These are phyloP conservation scores for Russula sp. DNA, from an alignment of 768 basidiomycete species.

Conservation along the genomic window DNA sequence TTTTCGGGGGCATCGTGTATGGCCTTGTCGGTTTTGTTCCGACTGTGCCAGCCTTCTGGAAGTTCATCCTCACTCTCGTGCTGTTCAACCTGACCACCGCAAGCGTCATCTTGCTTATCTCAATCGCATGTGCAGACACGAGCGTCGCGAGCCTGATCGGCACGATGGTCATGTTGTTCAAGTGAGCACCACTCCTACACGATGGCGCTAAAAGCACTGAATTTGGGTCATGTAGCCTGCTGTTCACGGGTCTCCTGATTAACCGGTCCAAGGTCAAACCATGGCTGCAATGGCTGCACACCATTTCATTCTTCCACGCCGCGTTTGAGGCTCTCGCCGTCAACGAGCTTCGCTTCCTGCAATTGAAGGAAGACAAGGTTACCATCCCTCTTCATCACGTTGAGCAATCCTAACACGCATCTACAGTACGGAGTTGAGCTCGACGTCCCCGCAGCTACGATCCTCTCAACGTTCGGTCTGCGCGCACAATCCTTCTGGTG, in stretches of 20 bases:
- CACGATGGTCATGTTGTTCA: slow-evolving; percentile 95
- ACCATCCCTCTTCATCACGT: slow-evolving; percentile 26
- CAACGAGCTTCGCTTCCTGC: slow-evolving; percentile 91
- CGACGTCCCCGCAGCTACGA: slow-evolving; percentile 93
- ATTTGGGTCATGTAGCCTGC: slow-evolving; percentile 46
- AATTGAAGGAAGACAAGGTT: slow-evolving; percentile 87
- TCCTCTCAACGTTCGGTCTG: slow-evolving; percentile 90
- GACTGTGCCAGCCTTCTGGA: slow-evolving; percentile 89
- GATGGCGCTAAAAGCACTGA: not conserved
- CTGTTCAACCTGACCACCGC: slow-evolving; percentile 97
- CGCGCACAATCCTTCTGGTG: slow-evolving; percentile 97
- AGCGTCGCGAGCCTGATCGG: slow-evolving; percentile 92
- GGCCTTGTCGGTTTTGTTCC: slow-evolving; percentile 93
- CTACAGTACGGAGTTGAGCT: slow-evolving; percentile 92
- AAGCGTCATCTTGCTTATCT: slow-evolving; percentile 83
- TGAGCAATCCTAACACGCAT: slow-evolving; percentile 10
- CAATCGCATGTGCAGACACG: slow-evolving; percentile 80
- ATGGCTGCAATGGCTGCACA: slow-evolving; percentile 79
- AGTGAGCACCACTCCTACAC: slow-evolving; percentile 50
- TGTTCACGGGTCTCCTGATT: slow-evolving; percentile 94
- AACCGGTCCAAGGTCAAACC: slow-evolving; percentile 81
- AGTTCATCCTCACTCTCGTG: slow-evolving; percentile 93
- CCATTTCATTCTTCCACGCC: slow-evolving; percentile 96
- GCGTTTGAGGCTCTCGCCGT: slow-evolving; percentile 97
- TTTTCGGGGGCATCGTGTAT: slow-evolving; percentile 95